Base-by-base conservation (phyloP, 1,284 basidiomycete genomes). In the Sporisorium iseilematis-ciliati region DNA sequence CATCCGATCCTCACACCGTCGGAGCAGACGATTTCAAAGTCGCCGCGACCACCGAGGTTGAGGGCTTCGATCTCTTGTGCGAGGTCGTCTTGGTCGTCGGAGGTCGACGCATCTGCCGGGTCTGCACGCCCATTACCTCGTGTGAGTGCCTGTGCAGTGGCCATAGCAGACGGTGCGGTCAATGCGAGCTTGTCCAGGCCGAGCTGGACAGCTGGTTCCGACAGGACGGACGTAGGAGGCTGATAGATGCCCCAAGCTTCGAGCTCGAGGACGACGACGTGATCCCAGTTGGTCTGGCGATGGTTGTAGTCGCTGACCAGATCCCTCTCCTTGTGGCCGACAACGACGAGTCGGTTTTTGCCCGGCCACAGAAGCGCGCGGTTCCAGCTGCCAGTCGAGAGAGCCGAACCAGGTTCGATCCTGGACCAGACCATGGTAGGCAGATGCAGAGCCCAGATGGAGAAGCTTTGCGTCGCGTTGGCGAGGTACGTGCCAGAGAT, bases 1-100 rank as follows among this genome's bases (percentile, higher is more conserved):
- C 93, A 95, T 50, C 89, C 87, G 68, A 98, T 89, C 74, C 89
- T 89, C 63, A 93, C 89, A 0, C 93, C 93, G 84, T 98, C 95
- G 69, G 95, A 93, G 83, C 93, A 94, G 18, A 97, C 87, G 61
- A 98, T 88, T 82, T 95, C 93, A 80, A 97, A 97, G 85, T 97
- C 95, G 6, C 81, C 80, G 20, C 80, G 68, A 23, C 78, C 68
- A 12, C 79, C 80, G 23, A 81, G 60, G 16, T 46, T 49, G 46
- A 65, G 54, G 6, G 50, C 16, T n/a, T 62, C 55, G 20, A 65
- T 40, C 33, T 50, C 31, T 48, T 53, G 33, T 7, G 59, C 64
- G 25, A 48, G 43, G 21, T 29, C 49, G 54, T 16, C 50, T 31
- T 59, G 52, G 1, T 40, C 40, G 0, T 49, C 62, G 7, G 42